Evolutionary conservation across 768 basidiomycete species (phyloP), one percentile per base, ranked within the genome.

Genomic region (Galerina marginata): DNA sequence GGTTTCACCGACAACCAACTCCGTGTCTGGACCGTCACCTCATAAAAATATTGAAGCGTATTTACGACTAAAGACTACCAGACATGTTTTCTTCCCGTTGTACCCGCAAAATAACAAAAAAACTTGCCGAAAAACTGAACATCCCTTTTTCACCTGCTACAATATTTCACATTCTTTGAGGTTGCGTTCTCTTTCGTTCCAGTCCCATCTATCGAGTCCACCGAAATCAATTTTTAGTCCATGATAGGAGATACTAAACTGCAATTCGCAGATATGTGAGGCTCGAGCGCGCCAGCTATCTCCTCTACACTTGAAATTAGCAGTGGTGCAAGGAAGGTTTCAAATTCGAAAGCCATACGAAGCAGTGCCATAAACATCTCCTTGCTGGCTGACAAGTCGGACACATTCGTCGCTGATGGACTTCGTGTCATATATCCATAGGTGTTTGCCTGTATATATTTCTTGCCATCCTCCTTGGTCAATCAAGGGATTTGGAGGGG

Each of bases 1-100:
- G 96, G 96, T 61, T 96, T 95, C 87, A 93, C 93, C 55, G 96
- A 98, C 79, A 91, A 96, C 81, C 84, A 87, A 66, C 89, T 97
- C 74, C 91, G 94, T 67, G 92, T 95, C 75, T 96, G 92, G 93
- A 90, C 87, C 70, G 93, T 96, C 66, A 84, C 83, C 62, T 81
- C 83, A 81, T 85, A 80, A 81, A 77, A 77, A 62, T 62, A 58
- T 65, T 66, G 43, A 61, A 56, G 62, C 65, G 64, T 65, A 67
- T 59, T 58, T 67, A 65, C 65, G 63, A 58, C 48, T 60, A 66
- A 64, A 65, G 46, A 56, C 64, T 53, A 47, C 58, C 56, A 59
- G 63, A 62, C 58, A 49, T 68, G 56, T 65, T 64, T 64, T 59
- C 54, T 64, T 67, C 57, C 62, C 65, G 60, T 67, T 69, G 67